phyloP scores from a whole-genome alignment of 2,329 filamentous ascomycete species.

The Trichoderma oligosporum region DNA sequence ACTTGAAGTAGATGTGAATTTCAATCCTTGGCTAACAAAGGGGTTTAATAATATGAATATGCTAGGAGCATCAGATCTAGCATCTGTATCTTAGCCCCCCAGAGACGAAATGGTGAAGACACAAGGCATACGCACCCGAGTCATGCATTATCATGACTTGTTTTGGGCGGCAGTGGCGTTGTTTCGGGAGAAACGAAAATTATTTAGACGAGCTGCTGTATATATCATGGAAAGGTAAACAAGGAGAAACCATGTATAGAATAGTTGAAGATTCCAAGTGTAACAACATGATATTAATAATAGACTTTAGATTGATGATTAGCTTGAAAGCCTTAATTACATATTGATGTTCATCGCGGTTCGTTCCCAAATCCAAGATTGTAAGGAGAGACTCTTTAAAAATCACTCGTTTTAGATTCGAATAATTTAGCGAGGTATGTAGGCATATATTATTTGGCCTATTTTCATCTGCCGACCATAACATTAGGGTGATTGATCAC shows the following conservation, averaged over 20 bases:
- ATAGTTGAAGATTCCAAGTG: not conserved
- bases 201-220: not conserved
- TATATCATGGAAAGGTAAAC: not conserved
- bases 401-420: not conserved
- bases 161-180: not conserved
- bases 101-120: not conserved
- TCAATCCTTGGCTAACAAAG: not conserved
- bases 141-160: not conserved
- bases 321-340: too few relatives aligned
- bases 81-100: not conserved
- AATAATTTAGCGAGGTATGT: not conserved
- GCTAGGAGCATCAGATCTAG: not conserved
- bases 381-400: not conserved
- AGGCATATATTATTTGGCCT: conserved; percentile 6
- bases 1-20: not conserved
- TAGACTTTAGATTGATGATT: not conserved
- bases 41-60: not conserved
- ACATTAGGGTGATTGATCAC: not conserved
- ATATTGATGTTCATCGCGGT: too few relatives aligned
- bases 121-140: not conserved
- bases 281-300: not conserved
- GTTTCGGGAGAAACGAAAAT: not conserved
- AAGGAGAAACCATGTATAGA: not conserved
- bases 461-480: conserved; percentile 3
- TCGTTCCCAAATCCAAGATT: too few relatives aligned